phyloP scores from a whole-genome alignment of 2,329 filamentous ascomycete genomes.

The Incumbomyces delicatus region DNA sequence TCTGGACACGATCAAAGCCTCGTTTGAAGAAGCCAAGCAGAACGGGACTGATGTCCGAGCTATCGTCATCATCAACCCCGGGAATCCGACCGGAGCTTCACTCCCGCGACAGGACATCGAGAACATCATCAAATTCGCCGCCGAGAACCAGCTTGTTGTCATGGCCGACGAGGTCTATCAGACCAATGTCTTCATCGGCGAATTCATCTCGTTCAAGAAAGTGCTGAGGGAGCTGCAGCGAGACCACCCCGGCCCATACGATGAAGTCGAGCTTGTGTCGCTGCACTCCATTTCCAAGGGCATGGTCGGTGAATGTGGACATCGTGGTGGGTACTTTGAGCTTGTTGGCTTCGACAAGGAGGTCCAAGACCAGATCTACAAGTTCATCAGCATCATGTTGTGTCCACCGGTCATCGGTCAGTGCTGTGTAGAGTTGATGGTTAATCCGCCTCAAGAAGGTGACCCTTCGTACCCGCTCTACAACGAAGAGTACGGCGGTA shows the following conservation, averaged over 20 bases:
- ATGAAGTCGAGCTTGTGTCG: constrained; percentile 77
- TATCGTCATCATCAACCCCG: constrained; percentile 96
- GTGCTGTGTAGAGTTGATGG: constrained; percentile 95
- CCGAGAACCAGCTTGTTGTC: constrained; percentile 74
- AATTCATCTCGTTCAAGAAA: constrained; percentile 94
- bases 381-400: constrained; percentile 94
- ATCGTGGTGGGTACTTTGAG: constrained; percentile 96
- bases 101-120: constrained; percentile 70
- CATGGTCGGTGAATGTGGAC: constrained; percentile 97
- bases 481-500: constrained; percentile 71
- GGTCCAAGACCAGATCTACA: constrained; percentile 92
- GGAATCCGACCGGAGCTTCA: constrained; percentile 89
- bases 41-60: constrained; percentile 80
- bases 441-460: constrained; percentile 79
- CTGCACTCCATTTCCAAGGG: constrained; percentile 94
- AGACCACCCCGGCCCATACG: constrained; percentile 58
- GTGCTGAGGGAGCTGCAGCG: constrained; percentile 71
- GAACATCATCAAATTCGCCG: constrained; percentile 76
- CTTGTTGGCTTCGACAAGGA: constrained; percentile 76
- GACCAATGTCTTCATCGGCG: constrained; percentile 87
- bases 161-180: constrained; percentile 98
- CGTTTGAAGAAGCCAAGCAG: constrained; percentile 63
- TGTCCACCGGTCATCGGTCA: constrained; percentile 93
- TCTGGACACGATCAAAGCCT: constrained; percentile 61
- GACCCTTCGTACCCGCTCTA: constrained; percentile 79